Conservation (phyloP, 805 yeast species). For the Hyphopichia homilentoma region DNA sequence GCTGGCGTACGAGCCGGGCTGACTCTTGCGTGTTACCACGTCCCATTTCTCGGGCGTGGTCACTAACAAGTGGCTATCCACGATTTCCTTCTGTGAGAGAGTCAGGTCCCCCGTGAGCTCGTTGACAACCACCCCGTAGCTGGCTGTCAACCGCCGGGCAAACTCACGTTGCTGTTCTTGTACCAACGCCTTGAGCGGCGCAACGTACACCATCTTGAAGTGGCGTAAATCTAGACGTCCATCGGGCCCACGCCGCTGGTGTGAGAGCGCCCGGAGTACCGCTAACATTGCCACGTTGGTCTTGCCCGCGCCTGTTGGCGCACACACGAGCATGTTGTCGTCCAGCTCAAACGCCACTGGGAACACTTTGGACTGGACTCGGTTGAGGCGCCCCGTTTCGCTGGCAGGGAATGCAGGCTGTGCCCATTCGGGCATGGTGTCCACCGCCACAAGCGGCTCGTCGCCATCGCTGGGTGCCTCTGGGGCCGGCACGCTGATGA, state of each 20-base stretch:
- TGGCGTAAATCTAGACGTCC: slow-evolving; percentile 51
- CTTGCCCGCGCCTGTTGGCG: slow-evolving; percentile 99
- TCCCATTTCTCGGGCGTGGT: slow-evolving; percentile 99
- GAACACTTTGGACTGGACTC: slow-evolving; percentile 78
- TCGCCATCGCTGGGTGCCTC: slow-evolving; percentile 37
- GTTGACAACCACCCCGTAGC: slow-evolving; percentile 66
- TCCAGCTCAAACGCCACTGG: slow-evolving; percentile 75
- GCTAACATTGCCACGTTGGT: slow-evolving; percentile 94
- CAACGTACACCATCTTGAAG: slow-evolving; percentile 81
- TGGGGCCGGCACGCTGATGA: slow-evolving; percentile 91
- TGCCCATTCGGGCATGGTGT: slow-evolving; percentile 79
- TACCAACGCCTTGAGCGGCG: slow-evolving; percentile 91
- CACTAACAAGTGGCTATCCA: slow-evolving; percentile 76
- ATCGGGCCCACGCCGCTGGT: slow-evolving; percentile 42
- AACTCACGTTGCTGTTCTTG: slow-evolving; percentile 93
- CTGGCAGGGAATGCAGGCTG: slow-evolving; percentile 65
- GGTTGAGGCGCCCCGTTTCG: slow-evolving; percentile 66
- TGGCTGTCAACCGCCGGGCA: slow-evolving; percentile 55
- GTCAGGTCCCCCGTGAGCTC: slow-evolving; percentile 91
- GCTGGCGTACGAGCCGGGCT: slow-evolving; percentile 61
- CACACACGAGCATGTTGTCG: slow-evolving; percentile 77
- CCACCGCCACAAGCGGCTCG: slow-evolving; percentile 48
- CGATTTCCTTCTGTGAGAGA: slow-evolving; percentile 69
- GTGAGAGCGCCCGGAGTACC: slow-evolving; percentile 57
- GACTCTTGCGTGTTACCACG: slow-evolving; percentile 79